Percentiles rank a stretch among this genome's conserved stretches.
These are phyloP conservation scores for Martensiomyces pterosporus DNA, from an alignment of 192 early-diverging fungal genomes.

Conservation along the genomic window DNA sequence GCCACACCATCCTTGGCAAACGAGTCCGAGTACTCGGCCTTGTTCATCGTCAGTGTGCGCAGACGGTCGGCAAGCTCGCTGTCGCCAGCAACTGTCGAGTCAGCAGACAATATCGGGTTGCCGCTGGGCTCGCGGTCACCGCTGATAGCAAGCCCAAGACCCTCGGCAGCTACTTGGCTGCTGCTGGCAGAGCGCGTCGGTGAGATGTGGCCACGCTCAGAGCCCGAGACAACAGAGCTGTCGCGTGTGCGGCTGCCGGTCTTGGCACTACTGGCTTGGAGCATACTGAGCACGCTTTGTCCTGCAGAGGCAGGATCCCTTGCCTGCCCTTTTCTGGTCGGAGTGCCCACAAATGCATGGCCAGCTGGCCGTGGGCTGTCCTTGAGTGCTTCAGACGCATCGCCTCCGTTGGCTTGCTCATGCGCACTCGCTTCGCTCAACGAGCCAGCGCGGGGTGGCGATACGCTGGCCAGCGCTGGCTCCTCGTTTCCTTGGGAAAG, in stretches of 20 bases:
- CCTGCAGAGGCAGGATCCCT: conserved; percentile 34
- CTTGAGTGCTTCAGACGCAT: conserved; percentile 11
- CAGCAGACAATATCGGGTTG: neutral
- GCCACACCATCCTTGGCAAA: conserved; percentile 16
- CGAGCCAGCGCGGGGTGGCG: conserved; percentile 15
- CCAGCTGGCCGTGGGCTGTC: conserved; percentile 34
- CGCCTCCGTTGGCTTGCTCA: conserved; percentile 9
- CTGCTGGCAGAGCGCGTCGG: conserved; percentile 17
- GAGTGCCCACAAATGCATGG: conserved; percentile 27
- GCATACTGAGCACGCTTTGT: conserved; percentile 47
- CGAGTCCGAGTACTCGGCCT: conserved; percentile 6
- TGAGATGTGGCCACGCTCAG: neutral
- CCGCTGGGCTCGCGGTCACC: conserved; percentile 9
- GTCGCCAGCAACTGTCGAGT: neutral
- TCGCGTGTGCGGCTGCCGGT: neutral
- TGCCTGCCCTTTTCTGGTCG: conserved; percentile 11
- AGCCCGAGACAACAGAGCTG: neutral
- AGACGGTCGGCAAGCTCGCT: conserved; percentile 11
- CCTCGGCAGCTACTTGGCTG: conserved; percentile 11
- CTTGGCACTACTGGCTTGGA: conserved; percentile 37
- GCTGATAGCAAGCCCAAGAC: conserved; percentile 11
- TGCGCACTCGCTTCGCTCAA: too few relatives aligned
- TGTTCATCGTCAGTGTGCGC: conserved; percentile 21
- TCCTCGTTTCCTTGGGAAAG: too few relatives aligned
- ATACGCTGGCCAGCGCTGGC: too few relatives aligned